phyloP scores from a whole-genome alignment of 2,329 filamentous ascomycete species.

The Capronia epimyces region DNA sequence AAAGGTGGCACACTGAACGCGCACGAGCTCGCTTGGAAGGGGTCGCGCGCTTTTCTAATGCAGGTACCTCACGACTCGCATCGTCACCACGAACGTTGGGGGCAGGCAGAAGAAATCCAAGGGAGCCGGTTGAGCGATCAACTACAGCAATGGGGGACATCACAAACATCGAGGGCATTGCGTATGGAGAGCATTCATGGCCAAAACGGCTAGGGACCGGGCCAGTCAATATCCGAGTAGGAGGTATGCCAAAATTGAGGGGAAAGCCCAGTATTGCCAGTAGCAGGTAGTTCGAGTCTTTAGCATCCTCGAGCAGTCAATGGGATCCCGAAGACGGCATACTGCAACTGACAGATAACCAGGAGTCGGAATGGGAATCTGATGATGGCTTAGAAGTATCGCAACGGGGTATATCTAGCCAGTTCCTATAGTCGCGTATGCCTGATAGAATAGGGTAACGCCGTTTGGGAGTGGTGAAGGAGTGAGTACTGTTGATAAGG shows the following conservation, averaged over 20 bases:
- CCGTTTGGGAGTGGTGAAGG: background rate
- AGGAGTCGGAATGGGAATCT: constrained; percentile 28
- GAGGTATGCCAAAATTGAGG: background rate
- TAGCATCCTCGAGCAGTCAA: constrained; percentile 17
- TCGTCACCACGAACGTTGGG: background rate
- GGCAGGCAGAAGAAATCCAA: background rate
- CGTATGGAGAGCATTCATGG: constrained; percentile 14
- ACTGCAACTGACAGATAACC: constrained; percentile 25
- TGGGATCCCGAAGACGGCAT: constrained; percentile 28
- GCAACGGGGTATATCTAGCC: constrained; percentile 5
- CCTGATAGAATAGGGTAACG: constrained; percentile 16
- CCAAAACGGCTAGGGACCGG: constrained; percentile 14
- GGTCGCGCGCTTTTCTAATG: constrained; percentile 20
- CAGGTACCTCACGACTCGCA: constrained; percentile 12
- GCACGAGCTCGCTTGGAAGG: constrained; percentile 22
- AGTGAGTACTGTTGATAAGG: background rate
- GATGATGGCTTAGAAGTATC: constrained; percentile 10
- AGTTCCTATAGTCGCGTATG: background rate
- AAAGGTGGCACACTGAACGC: constrained; percentile 23
- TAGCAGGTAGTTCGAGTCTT: constrained; percentile 23
- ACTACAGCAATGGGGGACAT: constrained; percentile 1
- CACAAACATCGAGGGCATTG: background rate
- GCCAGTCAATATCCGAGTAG: background rate
- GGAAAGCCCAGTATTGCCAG: constrained; percentile 13
- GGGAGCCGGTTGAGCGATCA: background rate